Evolutionary conservation across 768 basidiomycete genomes (phyloP).

Genomic region (Hygrophoropsis aurantiaca): DNA sequence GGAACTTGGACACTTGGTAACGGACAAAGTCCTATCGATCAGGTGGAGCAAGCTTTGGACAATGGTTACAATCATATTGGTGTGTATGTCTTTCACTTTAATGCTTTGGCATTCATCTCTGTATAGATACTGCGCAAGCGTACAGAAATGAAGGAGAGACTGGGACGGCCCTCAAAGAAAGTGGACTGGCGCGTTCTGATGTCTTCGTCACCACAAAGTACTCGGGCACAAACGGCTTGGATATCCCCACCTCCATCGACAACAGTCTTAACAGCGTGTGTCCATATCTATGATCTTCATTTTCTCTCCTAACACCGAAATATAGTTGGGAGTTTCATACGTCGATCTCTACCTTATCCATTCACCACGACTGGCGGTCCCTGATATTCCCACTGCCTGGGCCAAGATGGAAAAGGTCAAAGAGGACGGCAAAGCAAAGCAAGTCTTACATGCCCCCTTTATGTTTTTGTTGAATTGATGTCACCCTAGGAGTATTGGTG

Average conservation of each 20-base stretch:
- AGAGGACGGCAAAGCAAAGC: slow-evolving; percentile 59
- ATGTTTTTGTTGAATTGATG: neutral
- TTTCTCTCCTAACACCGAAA: neutral
- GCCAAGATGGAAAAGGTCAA: slow-evolving; percentile 60
- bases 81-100: slow-evolving; percentile 25
- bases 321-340: slow-evolving; percentile 60
- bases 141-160: slow-evolving; percentile 64
- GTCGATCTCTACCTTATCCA: slow-evolving; percentile 77
- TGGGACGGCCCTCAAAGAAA: slow-evolving; percentile 42
- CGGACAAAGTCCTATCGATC: slow-evolving; percentile 48
- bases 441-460: slow-evolving; percentile 4
- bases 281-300: no score
- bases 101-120: neutral
- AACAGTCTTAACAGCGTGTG: slow-evolving; percentile 59
- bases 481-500: slow-evolving; percentile 60
- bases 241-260: slow-evolving; percentile 53
- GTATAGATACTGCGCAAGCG: slow-evolving; percentile 56
- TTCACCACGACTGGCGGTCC: slow-evolving; percentile 47
- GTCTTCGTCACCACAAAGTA: slow-evolving; percentile 70
- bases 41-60: slow-evolving; percentile 61
- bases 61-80: slow-evolving; percentile 66
- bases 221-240: slow-evolving; percentile 49
- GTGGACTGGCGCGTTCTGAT: slow-evolving; percentile 53
- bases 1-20: slow-evolving; percentile 68
- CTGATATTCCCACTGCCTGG: slow-evolving; percentile 66